A percentile compares a stretch with the other conserved stretches of the same genome.
Conservation (phyloP, 2,329 filamentous ascomycete genomes). For the Aureobasidium lini region DNA sequence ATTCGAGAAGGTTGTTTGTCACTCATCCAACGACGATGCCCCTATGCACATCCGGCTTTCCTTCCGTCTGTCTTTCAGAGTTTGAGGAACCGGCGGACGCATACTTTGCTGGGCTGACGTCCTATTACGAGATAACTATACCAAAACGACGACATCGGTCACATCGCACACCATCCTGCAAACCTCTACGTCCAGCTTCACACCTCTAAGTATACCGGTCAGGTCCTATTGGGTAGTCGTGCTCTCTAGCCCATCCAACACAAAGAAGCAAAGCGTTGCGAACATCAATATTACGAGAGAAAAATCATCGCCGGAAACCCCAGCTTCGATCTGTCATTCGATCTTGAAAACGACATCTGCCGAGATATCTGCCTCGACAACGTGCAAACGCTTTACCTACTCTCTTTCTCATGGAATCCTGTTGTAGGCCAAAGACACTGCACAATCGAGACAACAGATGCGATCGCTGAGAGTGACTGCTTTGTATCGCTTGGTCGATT, state of each 20-base stretch:
- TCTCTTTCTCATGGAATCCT: background rate
- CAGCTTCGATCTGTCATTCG: background rate
- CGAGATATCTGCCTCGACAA: background rate
- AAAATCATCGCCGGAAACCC: background rate
- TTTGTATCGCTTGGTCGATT: no score
- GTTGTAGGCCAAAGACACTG: no score
- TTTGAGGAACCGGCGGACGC: background rate
- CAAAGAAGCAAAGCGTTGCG: conserved; percentile 1
- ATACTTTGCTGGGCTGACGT: conserved; percentile 11
- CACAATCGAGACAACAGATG: no score
- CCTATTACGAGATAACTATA: conserved; percentile 10
- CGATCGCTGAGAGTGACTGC: no score
- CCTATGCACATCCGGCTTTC: background rate
- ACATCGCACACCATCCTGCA: background rate
- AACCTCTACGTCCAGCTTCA: background rate
- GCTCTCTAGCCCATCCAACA: background rate
- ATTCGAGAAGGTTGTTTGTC: background rate
- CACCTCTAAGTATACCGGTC: background rate
- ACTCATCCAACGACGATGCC: background rate
- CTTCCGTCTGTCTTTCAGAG: background rate
- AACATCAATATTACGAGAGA: background rate
- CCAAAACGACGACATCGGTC: conserved; percentile 4
- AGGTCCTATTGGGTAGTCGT: background rate
- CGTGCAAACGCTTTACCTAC: background rate
- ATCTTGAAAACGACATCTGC: background rate